These are phyloP conservation scores for Myxozyma vanderwaltii DNA, from an alignment of 805 yeast species.

Conservation along the genomic window DNA sequence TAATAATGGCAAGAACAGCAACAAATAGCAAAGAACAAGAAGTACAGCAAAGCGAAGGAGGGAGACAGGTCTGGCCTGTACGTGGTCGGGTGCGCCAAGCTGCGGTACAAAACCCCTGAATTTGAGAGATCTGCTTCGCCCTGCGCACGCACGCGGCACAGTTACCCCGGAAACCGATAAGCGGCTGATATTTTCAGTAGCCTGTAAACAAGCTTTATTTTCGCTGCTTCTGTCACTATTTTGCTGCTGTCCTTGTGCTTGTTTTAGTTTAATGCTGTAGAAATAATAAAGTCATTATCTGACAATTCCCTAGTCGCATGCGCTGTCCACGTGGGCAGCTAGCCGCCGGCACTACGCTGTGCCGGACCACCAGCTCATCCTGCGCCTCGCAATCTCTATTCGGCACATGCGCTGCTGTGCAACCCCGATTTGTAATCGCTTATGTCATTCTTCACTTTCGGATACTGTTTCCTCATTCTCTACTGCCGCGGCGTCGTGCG, in stretches of 20 bases:
- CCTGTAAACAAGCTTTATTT: neutral
- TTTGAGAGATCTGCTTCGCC: too few species aligned
- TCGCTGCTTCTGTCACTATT: neutral
- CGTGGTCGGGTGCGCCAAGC: neutral
- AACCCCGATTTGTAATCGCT: neutral
- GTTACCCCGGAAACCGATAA: slow-evolving; percentile 2
- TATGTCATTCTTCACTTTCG: neutral
- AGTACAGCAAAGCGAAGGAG: neutral
- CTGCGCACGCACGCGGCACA: neutral
- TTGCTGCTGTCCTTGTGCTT: neutral
- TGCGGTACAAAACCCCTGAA: neutral
- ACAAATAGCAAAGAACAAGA: neutral
- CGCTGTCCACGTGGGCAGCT: neutral
- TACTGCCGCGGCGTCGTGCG: too few species aligned
- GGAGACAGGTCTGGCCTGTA: neutral
- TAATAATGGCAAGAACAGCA: neutral
- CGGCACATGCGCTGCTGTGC: too few species aligned
- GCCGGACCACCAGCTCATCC: slow-evolving; percentile 1
- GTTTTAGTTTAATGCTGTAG: neutral
- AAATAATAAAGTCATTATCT: neutral
- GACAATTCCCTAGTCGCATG: neutral
- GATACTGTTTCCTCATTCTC: neutral
- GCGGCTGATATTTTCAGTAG: neutral
- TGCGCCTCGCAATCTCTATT: neutral
- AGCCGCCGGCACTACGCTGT: too few species aligned